A percentile compares a stretch with the other conserved stretches of the same genome.
phyloP scores from a whole-genome alignment of 192 early-diverging fungal species.

The Backusella macrospora region DNA sequence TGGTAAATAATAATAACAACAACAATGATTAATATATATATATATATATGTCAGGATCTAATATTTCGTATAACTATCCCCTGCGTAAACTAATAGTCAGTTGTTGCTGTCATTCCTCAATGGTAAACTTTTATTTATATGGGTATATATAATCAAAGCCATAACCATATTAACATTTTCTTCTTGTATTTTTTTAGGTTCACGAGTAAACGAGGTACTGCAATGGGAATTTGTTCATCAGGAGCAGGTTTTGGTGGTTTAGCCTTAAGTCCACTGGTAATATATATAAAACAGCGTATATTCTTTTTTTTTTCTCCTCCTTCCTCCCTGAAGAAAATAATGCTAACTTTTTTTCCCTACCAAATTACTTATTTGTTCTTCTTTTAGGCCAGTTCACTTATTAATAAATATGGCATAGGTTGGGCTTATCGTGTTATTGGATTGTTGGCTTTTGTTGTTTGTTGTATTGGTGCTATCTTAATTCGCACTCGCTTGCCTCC shows the following conservation, averaged over 20 bases:
- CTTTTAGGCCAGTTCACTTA: slow-evolving; percentile 35
- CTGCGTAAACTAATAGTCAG: background rate
- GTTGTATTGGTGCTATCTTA: slow-evolving; percentile 24
- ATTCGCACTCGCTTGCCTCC: slow-evolving; percentile 29
- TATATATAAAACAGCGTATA: slow-evolving; percentile 21
- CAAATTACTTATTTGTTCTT: background rate
- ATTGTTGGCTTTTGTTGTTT: slow-evolving; percentile 51
- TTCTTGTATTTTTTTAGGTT: slow-evolving; percentile 8
- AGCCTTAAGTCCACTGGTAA: slow-evolving; percentile 30
- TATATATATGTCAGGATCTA: background rate
- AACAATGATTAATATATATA: background rate
- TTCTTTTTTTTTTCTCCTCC: background rate
- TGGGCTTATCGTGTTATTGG: slow-evolving; percentile 63
- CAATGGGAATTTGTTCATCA: slow-evolving; percentile 56
- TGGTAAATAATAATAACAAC: background rate
- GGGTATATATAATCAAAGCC: background rate
- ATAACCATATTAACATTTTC: background rate
- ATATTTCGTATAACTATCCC: background rate
- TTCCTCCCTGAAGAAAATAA: too few relatives aligned
- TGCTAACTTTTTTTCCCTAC: background rate
- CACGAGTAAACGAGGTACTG: slow-evolving; percentile 57
- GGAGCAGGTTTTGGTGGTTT: slow-evolving; percentile 74
- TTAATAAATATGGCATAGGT: slow-evolving; percentile 54
- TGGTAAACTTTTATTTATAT: slow-evolving; percentile 43
- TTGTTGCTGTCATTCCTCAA: slow-evolving; percentile 48